These are phyloP conservation scores for Dothistroma pini DNA, from an alignment of 2,329 filamentous ascomycete species.

Conservation along the genomic window DNA sequence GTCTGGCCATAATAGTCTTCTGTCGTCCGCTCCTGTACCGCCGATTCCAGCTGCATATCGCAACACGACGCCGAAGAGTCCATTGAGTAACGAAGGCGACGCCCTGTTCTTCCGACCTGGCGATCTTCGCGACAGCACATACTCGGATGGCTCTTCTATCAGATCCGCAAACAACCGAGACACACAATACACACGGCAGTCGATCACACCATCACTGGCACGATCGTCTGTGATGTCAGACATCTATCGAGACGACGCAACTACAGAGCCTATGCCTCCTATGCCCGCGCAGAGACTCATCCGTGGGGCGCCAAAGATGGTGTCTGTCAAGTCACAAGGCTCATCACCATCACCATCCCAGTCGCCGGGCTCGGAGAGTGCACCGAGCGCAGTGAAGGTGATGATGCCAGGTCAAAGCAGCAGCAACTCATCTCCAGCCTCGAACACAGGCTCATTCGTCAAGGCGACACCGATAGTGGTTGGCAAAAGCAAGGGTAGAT, in stretches of 20 bases:
- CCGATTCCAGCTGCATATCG: constrained; percentile 66
- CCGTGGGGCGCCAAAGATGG: constrained; percentile 83
- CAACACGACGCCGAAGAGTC: constrained; percentile 54
- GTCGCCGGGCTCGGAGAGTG: constrained; percentile 7
- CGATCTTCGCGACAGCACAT: constrained; percentile 86
- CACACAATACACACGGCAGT: constrained; percentile 43
- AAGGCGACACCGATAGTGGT: constrained; percentile 47
- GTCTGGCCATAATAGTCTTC: constrained; percentile 46
- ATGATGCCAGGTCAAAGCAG: constrained; percentile 10
- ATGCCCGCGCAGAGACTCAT: constrained; percentile 81
- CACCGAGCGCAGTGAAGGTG: constrained; percentile 10
- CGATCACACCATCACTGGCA: constrained; percentile 48
- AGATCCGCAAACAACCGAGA: constrained; percentile 35
- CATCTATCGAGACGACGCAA: constrained; percentile 86
- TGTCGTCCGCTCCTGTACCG: constrained; percentile 70
- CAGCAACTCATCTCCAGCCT: constrained; percentile 11
- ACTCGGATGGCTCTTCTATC: constrained; percentile 65
- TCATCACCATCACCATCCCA: constrained; percentile 19
- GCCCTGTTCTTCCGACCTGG: constrained; percentile 92
- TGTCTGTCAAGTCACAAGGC: constrained; percentile 67
- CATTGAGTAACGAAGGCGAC: constrained; percentile 55
- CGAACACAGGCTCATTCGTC: constrained; percentile 30
- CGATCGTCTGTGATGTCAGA: constrained; percentile 70
- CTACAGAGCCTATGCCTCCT: constrained; percentile 70
- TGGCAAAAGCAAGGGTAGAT: constrained; percentile 34